Base-by-base conservation (phyloP, 768 basidiomycete genomes). In the Mycena venus region DNA sequence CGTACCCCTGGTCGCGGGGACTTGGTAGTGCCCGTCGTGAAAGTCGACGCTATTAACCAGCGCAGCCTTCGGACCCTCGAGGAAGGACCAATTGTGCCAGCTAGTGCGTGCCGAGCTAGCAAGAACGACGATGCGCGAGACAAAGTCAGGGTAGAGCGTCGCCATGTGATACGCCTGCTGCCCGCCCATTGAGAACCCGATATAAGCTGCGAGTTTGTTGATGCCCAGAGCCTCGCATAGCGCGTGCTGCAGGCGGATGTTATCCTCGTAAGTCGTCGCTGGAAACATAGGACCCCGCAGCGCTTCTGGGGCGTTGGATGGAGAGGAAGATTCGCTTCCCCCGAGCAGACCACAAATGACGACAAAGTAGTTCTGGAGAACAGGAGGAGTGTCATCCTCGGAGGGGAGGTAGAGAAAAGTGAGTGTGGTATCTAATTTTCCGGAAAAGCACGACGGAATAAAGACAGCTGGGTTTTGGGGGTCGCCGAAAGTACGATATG, bases 81-180 rank as follows among this genome's bases (percentile, higher is more conserved):
- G 72, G 67, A 76, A 76, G 32, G 75, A 76, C 68, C 71, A 70
- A 63, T 76, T 76, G 63, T 76, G 75, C 71, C 75, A 76, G 49
- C 75, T 76, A 0, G 75, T 76, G 32, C 75, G 75, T 23, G 75
- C 75, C 1, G 75, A 76, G 15, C 62, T 67, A 6, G 75, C 75
- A 10, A 76, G 62, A 14, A 76, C 75, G 29, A 76, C 71, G 68
- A 73, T 70, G 56, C 68, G 75, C 63, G 34, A 27, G 21, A 70
- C 75, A n/a, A 76, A 76, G 21, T 72, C 75, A 19, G 75, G 75
- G 62, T 67, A 76, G 12, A 76, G 61, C 27, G 71, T n/a, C 6
- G 75, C 71, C 75, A 76, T 76, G 47, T 72, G 70, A 38, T 76
- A 76, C 2, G 75, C 75, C 19, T 76, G 75, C 51, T 76, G 75